A percentile compares a stretch with the other conserved stretches of the same genome.
Conservation (phyloP, 2,329 filamentous ascomycete species). For the Trichoderma semiorbis region DNA sequence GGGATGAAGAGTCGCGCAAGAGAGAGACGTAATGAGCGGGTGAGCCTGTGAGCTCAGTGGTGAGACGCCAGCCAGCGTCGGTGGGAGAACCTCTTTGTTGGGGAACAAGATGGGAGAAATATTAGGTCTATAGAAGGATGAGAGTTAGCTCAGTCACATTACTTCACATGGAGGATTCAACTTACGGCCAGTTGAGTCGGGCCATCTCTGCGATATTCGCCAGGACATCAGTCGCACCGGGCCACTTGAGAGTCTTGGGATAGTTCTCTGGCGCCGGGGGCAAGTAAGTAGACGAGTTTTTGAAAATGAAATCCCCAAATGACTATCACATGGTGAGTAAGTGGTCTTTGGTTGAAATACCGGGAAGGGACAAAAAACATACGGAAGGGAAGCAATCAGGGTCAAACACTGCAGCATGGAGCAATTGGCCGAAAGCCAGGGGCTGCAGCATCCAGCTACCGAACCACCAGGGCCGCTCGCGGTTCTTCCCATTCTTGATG, state of each 20-base stretch:
- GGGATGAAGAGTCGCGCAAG: slow-evolving; percentile 87
- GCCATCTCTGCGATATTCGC: slow-evolving; percentile 81
- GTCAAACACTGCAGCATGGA: slow-evolving; percentile 75
- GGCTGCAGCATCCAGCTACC: slow-evolving; percentile 81
- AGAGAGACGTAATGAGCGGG: slow-evolving; percentile 78
- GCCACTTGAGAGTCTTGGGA: slow-evolving; percentile 68
- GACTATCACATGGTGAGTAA: slow-evolving; percentile 4
- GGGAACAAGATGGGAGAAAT: slow-evolving; percentile 86
- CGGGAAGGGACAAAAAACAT: slow-evolving; percentile 25
- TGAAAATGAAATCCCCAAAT: slow-evolving; percentile 55
- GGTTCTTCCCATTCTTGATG: slow-evolving; percentile 49
- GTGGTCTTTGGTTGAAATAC: background rate
- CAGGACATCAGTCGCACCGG: slow-evolving; percentile 68
- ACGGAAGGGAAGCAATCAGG: slow-evolving; percentile 67
- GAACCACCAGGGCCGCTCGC: slow-evolving; percentile 75
- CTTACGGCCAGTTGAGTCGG: slow-evolving; percentile 76
- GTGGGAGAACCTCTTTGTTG: slow-evolving; percentile 61
- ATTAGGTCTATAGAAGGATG: slow-evolving; percentile 57
- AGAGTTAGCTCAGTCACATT: background rate
- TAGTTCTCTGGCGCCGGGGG: slow-evolving; percentile 67
- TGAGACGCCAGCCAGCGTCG: slow-evolving; percentile 63
- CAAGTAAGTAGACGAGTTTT: slow-evolving; percentile 74
- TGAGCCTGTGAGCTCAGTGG: slow-evolving; percentile 82
- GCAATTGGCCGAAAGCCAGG: slow-evolving; percentile 68
- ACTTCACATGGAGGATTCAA: slow-evolving; percentile 23